Conservation (phyloP, 2,329 filamentous ascomycete genomes). For the Colletotrichum phormii region DNA sequence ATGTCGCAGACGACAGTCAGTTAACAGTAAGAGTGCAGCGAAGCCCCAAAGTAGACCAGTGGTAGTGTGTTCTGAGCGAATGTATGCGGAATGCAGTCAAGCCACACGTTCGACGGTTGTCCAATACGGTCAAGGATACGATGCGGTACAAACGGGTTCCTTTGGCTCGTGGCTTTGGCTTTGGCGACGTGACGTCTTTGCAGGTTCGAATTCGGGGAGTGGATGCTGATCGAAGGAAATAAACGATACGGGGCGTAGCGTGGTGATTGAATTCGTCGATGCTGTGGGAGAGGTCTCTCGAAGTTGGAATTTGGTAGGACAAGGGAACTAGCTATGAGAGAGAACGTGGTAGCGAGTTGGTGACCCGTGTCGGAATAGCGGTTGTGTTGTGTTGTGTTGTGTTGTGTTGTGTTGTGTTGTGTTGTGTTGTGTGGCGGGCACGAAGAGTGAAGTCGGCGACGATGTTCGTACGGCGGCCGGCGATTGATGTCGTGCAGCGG, state of each 20-base stretch:
- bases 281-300: not conserved
- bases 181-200: slow-evolving; percentile 27
- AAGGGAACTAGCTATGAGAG: not conserved
- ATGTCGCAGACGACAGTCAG: slow-evolving; percentile 17
- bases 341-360: slow-evolving; percentile 1
- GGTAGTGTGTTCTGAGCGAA: slow-evolving; percentile 27
- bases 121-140: not conserved
- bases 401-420: no score
- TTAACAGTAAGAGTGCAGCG: slow-evolving; percentile 19
- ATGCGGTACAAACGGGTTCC: slow-evolving; percentile 1
- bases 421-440: not conserved
- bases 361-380: not conserved
- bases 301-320: not conserved
- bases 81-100: slow-evolving; percentile 35
- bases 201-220: not conserved
- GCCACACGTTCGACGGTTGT: slow-evolving; percentile 26
- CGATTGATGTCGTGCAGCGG: not conserved
- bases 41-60: slow-evolving; percentile 14
- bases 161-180: slow-evolving; percentile 7
- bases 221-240: slow-evolving; percentile 25
- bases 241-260: not conserved
- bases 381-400: not conserved
- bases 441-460: not conserved
- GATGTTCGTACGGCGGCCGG: not conserved
- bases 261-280: slow-evolving; percentile 17